Percentiles rank a stretch among this genome's conserved stretches.
phyloP scores from a whole-genome alignment of 345 rosid species.

The Kernera saxatilis region DNA sequence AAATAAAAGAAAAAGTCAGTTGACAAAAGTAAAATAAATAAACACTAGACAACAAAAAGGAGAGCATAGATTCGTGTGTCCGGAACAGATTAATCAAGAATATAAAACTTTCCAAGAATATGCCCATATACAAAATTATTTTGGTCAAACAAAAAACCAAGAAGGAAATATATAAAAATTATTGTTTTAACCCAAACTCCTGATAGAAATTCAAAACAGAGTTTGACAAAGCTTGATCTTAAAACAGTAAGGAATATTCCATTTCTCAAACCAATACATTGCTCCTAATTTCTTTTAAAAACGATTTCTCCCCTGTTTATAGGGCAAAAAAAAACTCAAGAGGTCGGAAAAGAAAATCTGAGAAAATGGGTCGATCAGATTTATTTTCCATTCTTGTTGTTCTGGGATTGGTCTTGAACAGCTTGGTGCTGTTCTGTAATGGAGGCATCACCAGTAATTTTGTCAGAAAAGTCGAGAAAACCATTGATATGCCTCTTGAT shows the following conservation, averaged over 20 bases:
- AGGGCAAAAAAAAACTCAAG: neutral
- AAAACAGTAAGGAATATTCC: neutral
- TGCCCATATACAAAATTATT: neutral
- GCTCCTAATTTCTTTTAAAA: neutral
- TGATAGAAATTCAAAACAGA: neutral
- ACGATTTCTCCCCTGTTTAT: neutral
- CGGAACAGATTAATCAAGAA: neutral
- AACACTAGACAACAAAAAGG: neutral
- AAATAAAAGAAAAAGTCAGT: too few species aligned
- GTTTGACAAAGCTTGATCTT: neutral
- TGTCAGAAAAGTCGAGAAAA: constrained; percentile 47
- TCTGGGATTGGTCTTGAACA: constrained; percentile 39
- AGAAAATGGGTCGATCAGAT: constrained; percentile 17
- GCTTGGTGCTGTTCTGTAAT: constrained; percentile 35
- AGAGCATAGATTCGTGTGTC: constrained; percentile 25
- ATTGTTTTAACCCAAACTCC: neutral
- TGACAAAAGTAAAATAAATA: neutral
- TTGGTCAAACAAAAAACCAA: neutral
- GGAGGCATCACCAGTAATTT: constrained; percentile 70
- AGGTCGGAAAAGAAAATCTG: neutral
- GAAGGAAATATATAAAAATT: too few species aligned
- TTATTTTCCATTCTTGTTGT: constrained; percentile 16
- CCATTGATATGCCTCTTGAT: constrained; percentile 68
- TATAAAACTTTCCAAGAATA: neutral
- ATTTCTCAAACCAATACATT: neutral